A percentile compares a stretch with the other conserved stretches of the same genome.
Conservation (phyloP, 2,329 filamentous ascomycete genomes). For the Camillea tinctor region DNA sequence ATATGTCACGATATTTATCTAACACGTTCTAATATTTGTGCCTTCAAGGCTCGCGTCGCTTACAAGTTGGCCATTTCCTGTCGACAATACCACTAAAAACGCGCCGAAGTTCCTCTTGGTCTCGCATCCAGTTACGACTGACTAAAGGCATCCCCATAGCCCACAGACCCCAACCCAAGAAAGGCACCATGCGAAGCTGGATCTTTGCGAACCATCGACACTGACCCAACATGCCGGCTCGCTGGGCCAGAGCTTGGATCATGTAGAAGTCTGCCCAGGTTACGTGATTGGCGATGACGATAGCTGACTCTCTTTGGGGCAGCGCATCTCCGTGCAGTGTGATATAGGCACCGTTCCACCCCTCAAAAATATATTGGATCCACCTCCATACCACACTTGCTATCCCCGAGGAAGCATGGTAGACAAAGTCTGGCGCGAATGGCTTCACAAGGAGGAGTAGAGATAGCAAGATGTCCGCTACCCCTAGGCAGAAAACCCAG, state of each 20-base stretch:
- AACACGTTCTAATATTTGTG: neutral
- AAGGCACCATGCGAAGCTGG: constrained; percentile 57
- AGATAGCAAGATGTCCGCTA: constrained; percentile 51
- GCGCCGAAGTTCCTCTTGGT: constrained; percentile 54
- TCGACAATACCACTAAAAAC: constrained; percentile 55
- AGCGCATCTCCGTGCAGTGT: constrained; percentile 51
- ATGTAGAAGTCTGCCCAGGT: constrained; percentile 64
- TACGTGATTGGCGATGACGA: constrained; percentile 61
- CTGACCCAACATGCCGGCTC: constrained; percentile 56
- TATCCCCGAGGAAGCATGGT: constrained; percentile 53
- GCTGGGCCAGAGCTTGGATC: constrained; percentile 56
- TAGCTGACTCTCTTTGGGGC: constrained; percentile 54
- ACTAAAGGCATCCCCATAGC: constrained; percentile 65
- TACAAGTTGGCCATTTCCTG: constrained; percentile 57
- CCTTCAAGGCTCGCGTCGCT: constrained; percentile 27
- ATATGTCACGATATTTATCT: neutral
- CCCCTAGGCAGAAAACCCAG: constrained; percentile 52
- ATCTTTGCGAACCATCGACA: constrained; percentile 64
- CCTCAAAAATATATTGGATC: constrained; percentile 57
- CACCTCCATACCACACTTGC: constrained; percentile 55
- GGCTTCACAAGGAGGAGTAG: constrained; percentile 47
- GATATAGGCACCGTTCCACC: constrained; percentile 52
- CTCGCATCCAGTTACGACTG: constrained; percentile 57
- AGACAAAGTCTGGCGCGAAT: constrained; percentile 49
- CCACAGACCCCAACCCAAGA: constrained; percentile 64